Evolutionary conservation across 208 protist genomes (phyloP), one percentile per base, ranked within the genome.

Genomic region (Trypanosomatidae sp.): DNA sequence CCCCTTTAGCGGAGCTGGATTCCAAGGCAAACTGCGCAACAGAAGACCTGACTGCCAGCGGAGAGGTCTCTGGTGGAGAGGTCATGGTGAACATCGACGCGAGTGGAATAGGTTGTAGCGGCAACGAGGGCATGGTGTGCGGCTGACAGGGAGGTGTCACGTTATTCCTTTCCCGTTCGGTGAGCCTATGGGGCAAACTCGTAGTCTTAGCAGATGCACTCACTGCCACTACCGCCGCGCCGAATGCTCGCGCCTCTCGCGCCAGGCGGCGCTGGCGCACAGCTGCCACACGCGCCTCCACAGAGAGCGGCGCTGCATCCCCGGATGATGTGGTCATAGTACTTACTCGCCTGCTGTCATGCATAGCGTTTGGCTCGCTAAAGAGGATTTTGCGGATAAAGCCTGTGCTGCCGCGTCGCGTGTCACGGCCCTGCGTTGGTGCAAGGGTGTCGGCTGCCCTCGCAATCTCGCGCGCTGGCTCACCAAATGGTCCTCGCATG

Each of bases 211-310:
- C n/a, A 6, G 62, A 52, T 4, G 30, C 17, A 33, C 43, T 55
- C n/a, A 25, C 50, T 22, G 9, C 50, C 5, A 9, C 22, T 28
- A 3, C 56, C 10, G 56, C 19, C 17, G 13, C 22, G 19, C 39
- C 60, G 39, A 66, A 13, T 8, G 46, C 65, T 7, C 47, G 65
- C 44, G 47, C 47, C 19, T 56, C 33, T 44, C 66, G 66, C 22
- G 30, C 66, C 15, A 47, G 41, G 43, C 69, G 69, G 13, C 62
- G 74, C 15, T 56, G 7, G n/a, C 62, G 74, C 44, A 79, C 46
- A 36, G 74, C 67, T 22, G 59, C 74, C 19, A 79, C 62, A 2
- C 74, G 67, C 43, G 58, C 59, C 62, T 79, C 68, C 62, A 70
- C 50, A 8, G 74, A 74, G 10, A 25, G 41, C 43, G 41, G 62